phyloP scores from a whole-genome alignment of 2,329 filamentous ascomycete genomes.

The Xylaria sp. region DNA sequence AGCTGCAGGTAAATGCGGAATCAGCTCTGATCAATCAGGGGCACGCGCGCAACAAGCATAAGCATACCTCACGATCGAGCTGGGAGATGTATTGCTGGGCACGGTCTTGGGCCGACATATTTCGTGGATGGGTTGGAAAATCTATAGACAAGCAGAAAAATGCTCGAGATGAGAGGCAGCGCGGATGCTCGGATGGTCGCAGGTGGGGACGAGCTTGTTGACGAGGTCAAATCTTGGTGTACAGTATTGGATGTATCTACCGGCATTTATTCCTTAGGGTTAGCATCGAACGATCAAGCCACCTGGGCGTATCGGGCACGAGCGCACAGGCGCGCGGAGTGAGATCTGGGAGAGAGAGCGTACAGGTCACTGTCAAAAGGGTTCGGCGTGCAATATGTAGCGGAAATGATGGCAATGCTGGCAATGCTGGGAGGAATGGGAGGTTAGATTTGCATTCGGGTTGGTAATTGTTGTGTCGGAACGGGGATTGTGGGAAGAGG shows the following conservation, averaged over 20 bases:
- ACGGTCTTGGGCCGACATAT: constrained; percentile 80
- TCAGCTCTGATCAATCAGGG: constrained; percentile 39
- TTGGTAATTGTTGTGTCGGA: constrained; percentile 38
- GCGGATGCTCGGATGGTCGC: constrained; percentile 34
- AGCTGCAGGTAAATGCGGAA: constrained; percentile 66
- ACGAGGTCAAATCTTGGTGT: constrained; percentile 39
- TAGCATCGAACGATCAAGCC: constrained; percentile 43
- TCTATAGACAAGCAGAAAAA: constrained; percentile 27
- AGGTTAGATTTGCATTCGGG: constrained; percentile 31
- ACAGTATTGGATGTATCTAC: constrained; percentile 36
- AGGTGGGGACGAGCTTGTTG: constrained; percentile 40
- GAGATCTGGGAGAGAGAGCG: constrained; percentile 8
- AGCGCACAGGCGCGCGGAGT: constrained; percentile 20
- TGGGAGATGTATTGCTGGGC: constrained; percentile 79
- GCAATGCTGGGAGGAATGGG: constrained; percentile 29
- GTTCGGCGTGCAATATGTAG: constrained; percentile 8
- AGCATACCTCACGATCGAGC: constrained; percentile 83
- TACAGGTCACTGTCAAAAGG: constrained; percentile 23
- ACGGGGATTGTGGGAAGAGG: constrained; percentile 39
- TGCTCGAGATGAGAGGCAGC: constrained; percentile 20
- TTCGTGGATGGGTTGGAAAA: constrained; percentile 47
- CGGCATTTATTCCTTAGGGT: constrained; percentile 43
- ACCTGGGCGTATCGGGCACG: constrained; percentile 43
- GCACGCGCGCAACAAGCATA: constrained; percentile 11
- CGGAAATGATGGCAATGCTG: constrained; percentile 28